Base-by-base conservation (phyloP, 2,329 filamentous ascomycete species). In the Acephala macrosclerotiorum region DNA sequence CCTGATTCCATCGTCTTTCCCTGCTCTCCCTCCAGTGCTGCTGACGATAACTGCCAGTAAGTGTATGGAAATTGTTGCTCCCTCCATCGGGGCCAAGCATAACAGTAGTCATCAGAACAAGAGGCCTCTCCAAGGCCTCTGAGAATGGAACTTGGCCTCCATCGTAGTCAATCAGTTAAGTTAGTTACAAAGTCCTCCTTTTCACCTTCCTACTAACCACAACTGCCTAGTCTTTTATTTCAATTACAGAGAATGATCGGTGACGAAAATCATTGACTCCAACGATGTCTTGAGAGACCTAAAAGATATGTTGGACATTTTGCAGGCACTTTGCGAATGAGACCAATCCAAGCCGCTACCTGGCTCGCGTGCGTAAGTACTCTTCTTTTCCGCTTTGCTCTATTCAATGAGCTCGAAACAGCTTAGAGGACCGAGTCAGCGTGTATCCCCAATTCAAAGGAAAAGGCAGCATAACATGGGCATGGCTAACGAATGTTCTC, bases 281-380 rank as follows among this genome's bases (percentile, higher is more conserved):
- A 16, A 51, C 22, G 18, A 33, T 9, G 6, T 29, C 7, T 29
- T 53, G 26, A 2, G 18, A 16, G 18, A 53, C 26, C 49, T 53
- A 7, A 53, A 18, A 7, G 29, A 53, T 53, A 25, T 16, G 4
- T 53, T 33, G 49, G 3, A 3, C 49, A 53, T 53, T 53, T 53
- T 14, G 49, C 9, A 26, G 25, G 49, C 22, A 33, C 49, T 29
- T 18, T 53, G 49, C 49, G 49, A 33, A 53, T 53, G 49, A 53
- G 25, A 7, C 49, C 49, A 6, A 33, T 33, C 8, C 49, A 53
- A 53, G 49, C 49, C 49, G 18, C 25, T 11, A 53, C 26, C 8
- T 53, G 49, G 49, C 25, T 53, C 14, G 3, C 25, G 11, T 53
- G 49, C 33, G 49, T 53, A 53, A 53, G 49, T 53, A 1, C n/a